Base-by-base conservation (phyloP, 257 asterid species). In the Solanum microdontum region DNA sequence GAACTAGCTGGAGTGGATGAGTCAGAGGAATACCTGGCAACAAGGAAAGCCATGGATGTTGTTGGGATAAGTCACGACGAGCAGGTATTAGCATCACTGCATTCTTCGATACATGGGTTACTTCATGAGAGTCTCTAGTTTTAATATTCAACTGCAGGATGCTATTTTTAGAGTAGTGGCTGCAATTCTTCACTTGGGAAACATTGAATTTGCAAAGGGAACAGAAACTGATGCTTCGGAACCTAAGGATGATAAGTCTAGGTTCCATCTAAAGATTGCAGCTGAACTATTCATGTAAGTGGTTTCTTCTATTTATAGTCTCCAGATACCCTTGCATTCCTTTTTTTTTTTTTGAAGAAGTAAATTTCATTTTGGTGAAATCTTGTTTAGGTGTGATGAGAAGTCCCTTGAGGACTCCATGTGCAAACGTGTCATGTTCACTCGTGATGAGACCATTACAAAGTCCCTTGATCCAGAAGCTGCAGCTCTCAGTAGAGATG, bases 101-200 rank as follows among this genome's bases (percentile, higher is more conserved):
- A 43, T 80, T 74, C 51, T 51, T 89, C 66, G 48, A 19, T 84
- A 60, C 36, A 87, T 82, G 37, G 75, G 74, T 73, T 84, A 69
- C 79, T 84, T 90, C 76, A 32, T 73, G 77, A 76, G 86, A 62
- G 32, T 39, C 66, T 85, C 84, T 73, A 64, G 72, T 48, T 43
- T 82, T 88, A 68, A 84, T 73, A 82, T 89, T 88, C 82, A 72
- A 86, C 89, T 84, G 51, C 90, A 96, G 99, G 99, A 95, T 90
- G 98, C 95, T 60, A 94, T 96, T 84, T 95, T 96, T 87, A 92
- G 98, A 85, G 99, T 94, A 87, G 96, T 94, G 89, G 98, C 98
- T 83, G 97, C 98, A 84, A 91, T 96, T 85, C 99, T 96, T 89
- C 99, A 96, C 92, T 92, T 96, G 91, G 99, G 99, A 13, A 96